Evolutionary conservation across 2,329 filamentous ascomycete genomes (phyloP).

Genomic region (Graphiopsis chlorocephala): DNA sequence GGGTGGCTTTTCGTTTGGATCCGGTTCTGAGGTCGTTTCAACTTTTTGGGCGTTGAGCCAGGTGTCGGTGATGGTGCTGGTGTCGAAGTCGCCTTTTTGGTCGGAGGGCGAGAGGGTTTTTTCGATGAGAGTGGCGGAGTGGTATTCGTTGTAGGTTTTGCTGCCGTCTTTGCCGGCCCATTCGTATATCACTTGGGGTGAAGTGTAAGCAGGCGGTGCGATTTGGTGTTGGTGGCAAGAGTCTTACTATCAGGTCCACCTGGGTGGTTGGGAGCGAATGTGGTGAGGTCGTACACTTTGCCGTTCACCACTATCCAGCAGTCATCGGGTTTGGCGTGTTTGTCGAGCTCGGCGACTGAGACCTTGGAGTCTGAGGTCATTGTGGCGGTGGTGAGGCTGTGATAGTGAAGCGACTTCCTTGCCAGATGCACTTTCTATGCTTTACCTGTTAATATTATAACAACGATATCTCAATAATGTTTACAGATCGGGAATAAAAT

Average conservation of each 20-base stretch:
- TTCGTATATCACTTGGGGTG: conserved; percentile 43
- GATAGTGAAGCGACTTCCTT: background rate
- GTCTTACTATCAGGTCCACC: conserved; percentile 53
- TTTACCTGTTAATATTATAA: background rate
- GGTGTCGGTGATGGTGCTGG: conserved; percentile 29
- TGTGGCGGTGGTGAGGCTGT: background rate
- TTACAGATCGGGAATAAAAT: background rate
- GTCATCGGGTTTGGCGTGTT: conserved; percentile 34
- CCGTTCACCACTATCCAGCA: conserved; percentile 68
- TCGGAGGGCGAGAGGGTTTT: conserved; percentile 43
- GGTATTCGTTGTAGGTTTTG: conserved; percentile 53
- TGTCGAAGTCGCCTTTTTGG: conserved; percentile 38
- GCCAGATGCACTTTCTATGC: background rate
- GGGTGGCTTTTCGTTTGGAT: conserved; percentile 42
- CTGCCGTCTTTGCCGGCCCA: conserved; percentile 57
- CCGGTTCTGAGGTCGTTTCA: conserved; percentile 24
- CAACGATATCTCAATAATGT: background rate
- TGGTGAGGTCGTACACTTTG: conserved; percentile 65
- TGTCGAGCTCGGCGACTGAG: conserved; percentile 32
- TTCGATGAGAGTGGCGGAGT: conserved; percentile 45
- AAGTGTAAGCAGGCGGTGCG: background rate
- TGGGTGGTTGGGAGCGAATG: conserved; percentile 63
- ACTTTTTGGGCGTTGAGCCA: conserved; percentile 33
- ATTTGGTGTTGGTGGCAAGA: too few species aligned
- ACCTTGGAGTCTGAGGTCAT: conserved; percentile 18